phyloP scores from a whole-genome alignment of 371 early-diverging fungal species.

The Saksenaea oblongispora region DNA sequence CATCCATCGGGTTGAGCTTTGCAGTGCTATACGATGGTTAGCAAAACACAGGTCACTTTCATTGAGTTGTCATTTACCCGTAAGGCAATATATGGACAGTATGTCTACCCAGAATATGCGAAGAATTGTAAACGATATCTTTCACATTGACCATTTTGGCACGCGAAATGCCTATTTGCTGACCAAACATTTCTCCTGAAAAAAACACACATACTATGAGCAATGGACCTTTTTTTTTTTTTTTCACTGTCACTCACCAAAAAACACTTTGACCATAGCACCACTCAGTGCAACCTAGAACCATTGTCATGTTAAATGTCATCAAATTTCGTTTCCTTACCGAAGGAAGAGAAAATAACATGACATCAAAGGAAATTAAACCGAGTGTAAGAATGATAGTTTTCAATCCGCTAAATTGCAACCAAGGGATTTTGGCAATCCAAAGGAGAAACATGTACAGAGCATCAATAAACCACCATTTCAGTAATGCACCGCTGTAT shows the following conservation, averaged over 20 bases:
- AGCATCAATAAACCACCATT: slow-evolving; percentile 39
- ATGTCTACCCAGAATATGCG: slow-evolving; percentile 51
- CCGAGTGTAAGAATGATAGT: slow-evolving; percentile 19
- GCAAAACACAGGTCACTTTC: not conserved
- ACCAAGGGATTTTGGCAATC: slow-evolving; percentile 48
- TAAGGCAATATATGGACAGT: slow-evolving; percentile 53
- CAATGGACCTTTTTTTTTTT: not conserved
- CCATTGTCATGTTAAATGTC: not conserved
- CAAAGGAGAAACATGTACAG: slow-evolving; percentile 31
- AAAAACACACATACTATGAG: not conserved
- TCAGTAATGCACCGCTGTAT: slow-evolving; percentile 21
- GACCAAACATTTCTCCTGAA: slow-evolving; percentile 34
- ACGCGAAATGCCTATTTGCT: slow-evolving; percentile 40
- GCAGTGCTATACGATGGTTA: slow-evolving; percentile 36
- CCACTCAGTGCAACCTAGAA: slow-evolving; percentile 10
- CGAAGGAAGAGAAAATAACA: slow-evolving; percentile 31
- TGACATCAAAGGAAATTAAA: slow-evolving; percentile 18
- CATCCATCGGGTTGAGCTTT: slow-evolving; percentile 45
- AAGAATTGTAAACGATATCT: slow-evolving; percentile 38
- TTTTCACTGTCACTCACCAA: slow-evolving; percentile 8
- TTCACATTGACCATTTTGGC: slow-evolving; percentile 44
- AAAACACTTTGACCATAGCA: slow-evolving; percentile 11
- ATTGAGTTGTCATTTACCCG: slow-evolving; percentile 28
- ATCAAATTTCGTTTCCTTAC: slow-evolving; percentile 20
- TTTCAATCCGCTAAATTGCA: slow-evolving; percentile 41